Base-by-base conservation (phyloP, 2,329 filamentous ascomycete species). In the Scopulariopsis brevicaulis region DNA sequence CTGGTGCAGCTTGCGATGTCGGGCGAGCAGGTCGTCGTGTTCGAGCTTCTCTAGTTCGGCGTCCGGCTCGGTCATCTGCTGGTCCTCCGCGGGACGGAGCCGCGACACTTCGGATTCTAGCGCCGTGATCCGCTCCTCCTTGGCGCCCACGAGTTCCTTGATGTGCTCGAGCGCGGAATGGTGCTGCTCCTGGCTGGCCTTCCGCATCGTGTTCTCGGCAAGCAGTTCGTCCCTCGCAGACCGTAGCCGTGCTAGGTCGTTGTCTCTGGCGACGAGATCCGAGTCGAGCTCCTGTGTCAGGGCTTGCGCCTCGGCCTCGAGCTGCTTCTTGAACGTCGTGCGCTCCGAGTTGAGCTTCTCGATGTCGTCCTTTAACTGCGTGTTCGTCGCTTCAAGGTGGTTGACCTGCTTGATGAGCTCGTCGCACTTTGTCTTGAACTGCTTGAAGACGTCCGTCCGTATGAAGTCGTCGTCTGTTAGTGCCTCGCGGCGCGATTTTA, bases 391-490 rank as follows among this genome's bases (percentile, higher is more conserved):
- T 71, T 97, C 93, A 15, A 97, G 74, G 65, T 93, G 86, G 69
- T 99, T 99, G 66, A 96, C 85, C 43, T 90, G 86, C 70, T 90
- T 93, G 64, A 96, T 90, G 10, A 96, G 82, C 64, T 97, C 93
- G 66, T 97, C 94, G 65, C 95, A 89, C 65, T 96, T 90, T 25
- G 81, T 82, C 72, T 92, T 95, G 67, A 96, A 81, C 61, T 89
- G 84, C 72, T 96, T 97, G 79, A 96, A 99, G 3, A 96, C 80
- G 65, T 96, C 91, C 4, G 91, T 96, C 59, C 90, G 85, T 48
- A 91, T 86, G 68, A 95, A 97, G 65, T 99, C 94, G 62, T 99
- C 94, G 65, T 99, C 94, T 0, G 89, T 87, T 52, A 92, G 76
- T 58, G 82, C 85, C 15, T 89, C 85, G 54, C 89, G 77, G 68